phyloP scores from a whole-genome alignment of 2,329 filamentous ascomycete species.

The Gaeumannomyces sp. region DNA sequence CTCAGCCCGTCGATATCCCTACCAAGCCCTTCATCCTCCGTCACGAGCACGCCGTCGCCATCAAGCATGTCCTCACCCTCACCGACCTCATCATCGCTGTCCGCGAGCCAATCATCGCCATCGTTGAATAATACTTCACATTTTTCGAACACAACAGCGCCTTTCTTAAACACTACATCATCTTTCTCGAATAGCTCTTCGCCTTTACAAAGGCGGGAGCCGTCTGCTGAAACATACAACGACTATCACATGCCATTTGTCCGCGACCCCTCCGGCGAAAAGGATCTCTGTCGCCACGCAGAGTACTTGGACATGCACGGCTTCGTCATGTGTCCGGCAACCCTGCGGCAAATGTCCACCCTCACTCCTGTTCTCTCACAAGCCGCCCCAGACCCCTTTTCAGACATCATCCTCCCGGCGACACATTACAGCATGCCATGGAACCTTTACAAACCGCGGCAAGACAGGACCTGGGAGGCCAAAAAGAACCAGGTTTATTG shows the following conservation, averaged over 20 bases:
- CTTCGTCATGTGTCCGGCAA: conserved; percentile 36
- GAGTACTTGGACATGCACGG: conserved; percentile 39
- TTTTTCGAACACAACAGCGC: too few relatives aligned
- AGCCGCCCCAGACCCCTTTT: conserved; percentile 12
- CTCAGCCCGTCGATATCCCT: too few relatives aligned
- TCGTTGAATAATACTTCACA: too few relatives aligned
- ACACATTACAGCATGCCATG: conserved; percentile 13
- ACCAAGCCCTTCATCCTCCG: neutral
- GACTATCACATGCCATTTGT: conserved; percentile 30
- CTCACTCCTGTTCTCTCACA: conserved; percentile 35
- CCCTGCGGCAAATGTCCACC: conserved; percentile 32
- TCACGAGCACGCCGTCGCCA: neutral
- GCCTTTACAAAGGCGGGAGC: too few relatives aligned
- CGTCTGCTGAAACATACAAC: conserved; percentile 1
- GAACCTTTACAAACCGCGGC: conserved; percentile 28
- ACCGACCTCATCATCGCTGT: too few relatives aligned
- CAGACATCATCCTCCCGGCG: conserved; percentile 13
- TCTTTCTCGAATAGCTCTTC: too few relatives aligned
- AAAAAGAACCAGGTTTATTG: conserved; percentile 50
- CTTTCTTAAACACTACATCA: too few relatives aligned
- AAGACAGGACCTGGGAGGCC: conserved; percentile 40
- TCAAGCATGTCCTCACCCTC: too few relatives aligned
- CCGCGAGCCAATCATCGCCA: too few relatives aligned
- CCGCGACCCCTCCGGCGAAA: conserved; percentile 19
- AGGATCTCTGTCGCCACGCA: conserved; percentile 38